These are phyloP conservation scores for Phytophthora syringae DNA, from an alignment of 352 stramenopile species.

Conservation along the genomic window DNA sequence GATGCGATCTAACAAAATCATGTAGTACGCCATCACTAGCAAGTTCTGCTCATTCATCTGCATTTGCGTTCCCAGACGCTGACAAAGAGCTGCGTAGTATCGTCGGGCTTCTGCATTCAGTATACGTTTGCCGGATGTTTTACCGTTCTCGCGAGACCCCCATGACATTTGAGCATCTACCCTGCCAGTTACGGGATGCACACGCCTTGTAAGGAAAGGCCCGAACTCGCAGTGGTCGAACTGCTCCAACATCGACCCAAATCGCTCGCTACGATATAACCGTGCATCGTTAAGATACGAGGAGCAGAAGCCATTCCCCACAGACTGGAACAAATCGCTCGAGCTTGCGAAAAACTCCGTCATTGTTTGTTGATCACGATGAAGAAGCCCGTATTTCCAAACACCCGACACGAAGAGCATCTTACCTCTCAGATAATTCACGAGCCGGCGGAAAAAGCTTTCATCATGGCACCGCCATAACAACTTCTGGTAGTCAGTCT, in stretches of 20 bases:
- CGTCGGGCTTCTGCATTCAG: slow-evolving; percentile 45
- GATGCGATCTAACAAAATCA: slow-evolving; percentile 55
- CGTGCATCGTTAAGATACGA: slow-evolving; percentile 27
- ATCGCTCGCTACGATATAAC: slow-evolving; percentile 43
- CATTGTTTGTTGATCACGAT: slow-evolving; percentile 49
- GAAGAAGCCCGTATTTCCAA: slow-evolving; percentile 61
- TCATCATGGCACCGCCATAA: slow-evolving; percentile 54
- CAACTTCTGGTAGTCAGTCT: slow-evolving; percentile 38
- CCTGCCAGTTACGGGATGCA: slow-evolving; percentile 40
- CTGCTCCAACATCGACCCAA: slow-evolving; percentile 21
- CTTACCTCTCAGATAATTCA: slow-evolving; percentile 42
- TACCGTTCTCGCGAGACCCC: not conserved
- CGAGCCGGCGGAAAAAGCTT: slow-evolving; percentile 43
- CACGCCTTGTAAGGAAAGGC: slow-evolving; percentile 48
- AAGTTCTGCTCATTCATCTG: slow-evolving; percentile 35
- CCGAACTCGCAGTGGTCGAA: slow-evolving; percentile 62
- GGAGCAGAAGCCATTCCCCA: slow-evolving; percentile 44
- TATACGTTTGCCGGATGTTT: slow-evolving; percentile 31
- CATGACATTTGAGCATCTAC: slow-evolving; percentile 12
- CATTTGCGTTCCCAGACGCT: slow-evolving; percentile 39
- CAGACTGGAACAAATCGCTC: slow-evolving; percentile 14
- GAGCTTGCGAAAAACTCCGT: slow-evolving; percentile 37
- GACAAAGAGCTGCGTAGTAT: slow-evolving; percentile 53
- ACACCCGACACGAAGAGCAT: slow-evolving; percentile 46
- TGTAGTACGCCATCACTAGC: slow-evolving; percentile 56